These are phyloP conservation scores for Cucurbitaria berberidis DNA, from an alignment of 2,329 filamentous ascomycete genomes.

Conservation along the genomic window DNA sequence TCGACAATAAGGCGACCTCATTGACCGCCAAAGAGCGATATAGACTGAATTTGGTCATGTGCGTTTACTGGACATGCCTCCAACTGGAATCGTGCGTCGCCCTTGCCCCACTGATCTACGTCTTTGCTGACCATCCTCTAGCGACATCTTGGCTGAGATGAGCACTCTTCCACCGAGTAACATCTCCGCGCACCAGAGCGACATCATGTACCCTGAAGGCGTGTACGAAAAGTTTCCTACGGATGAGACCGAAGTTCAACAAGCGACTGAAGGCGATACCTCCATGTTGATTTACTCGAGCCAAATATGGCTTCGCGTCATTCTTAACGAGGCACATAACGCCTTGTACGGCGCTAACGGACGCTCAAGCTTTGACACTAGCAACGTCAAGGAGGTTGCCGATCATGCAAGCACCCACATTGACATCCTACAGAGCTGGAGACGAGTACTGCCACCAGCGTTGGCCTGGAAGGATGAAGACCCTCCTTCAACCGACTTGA, in stretches of 20 bases:
- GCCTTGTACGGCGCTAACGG: conserved; percentile 57
- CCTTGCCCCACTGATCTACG: neutral
- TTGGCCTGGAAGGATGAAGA: conserved; percentile 73
- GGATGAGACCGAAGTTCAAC: conserved; percentile 16
- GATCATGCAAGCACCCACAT: conserved; percentile 37
- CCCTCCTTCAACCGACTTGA: conserved; percentile 74
- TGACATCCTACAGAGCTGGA: conserved; percentile 61
- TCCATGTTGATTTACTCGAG: conserved; percentile 65
- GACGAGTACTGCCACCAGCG: conserved; percentile 54
- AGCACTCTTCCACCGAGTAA: conserved; percentile 65
- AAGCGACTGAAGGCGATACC: conserved; percentile 43
- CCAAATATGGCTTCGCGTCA: conserved; percentile 66
- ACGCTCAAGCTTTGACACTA: conserved; percentile 42
- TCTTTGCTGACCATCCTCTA: conserved; percentile 43
- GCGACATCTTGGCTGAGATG: conserved; percentile 91
- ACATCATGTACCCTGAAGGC: conserved; percentile 71
- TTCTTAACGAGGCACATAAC: conserved; percentile 62
- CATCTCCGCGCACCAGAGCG: conserved; percentile 62
- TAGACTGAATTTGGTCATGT: conserved; percentile 51
- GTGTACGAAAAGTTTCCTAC: conserved; percentile 53
- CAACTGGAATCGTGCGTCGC: conserved; percentile 79
- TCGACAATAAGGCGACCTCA: conserved; percentile 15
- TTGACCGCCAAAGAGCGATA: conserved; percentile 36
- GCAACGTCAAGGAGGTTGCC: conserved; percentile 39
- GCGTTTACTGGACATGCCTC: conserved; percentile 92